Evolutionary conservation across 129 eudicot species (phyloP).

Genomic region (Daucus carota): DH1_v3.0 NC_030384.2:39030001-39030500

Average conservation of each 20-base stretch:
- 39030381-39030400: too few relatives aligned
- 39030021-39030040: neutral
- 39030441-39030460: too few relatives aligned
- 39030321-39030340: neutral
- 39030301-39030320: neutral
- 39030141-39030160: too few relatives aligned
- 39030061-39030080: neutral
- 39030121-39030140: too few relatives aligned
- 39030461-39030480: too few relatives aligned
- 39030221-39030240: neutral
- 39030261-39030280: neutral
- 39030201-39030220: neutral
- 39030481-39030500: too few relatives aligned
- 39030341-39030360: slow-evolving; percentile 3
- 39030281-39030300: neutral
- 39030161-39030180: too few relatives aligned
- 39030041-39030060: neutral
- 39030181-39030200: too few relatives aligned
- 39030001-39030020: neutral
- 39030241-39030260: neutral
- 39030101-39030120: too few relatives aligned
- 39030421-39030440: too few relatives aligned
- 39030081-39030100: too few relatives aligned
- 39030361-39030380: neutral
- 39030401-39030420: too few relatives aligned